Conservation (phyloP, 345 rosid genomes). For the Bruguiera gymnorhiza region DNA sequence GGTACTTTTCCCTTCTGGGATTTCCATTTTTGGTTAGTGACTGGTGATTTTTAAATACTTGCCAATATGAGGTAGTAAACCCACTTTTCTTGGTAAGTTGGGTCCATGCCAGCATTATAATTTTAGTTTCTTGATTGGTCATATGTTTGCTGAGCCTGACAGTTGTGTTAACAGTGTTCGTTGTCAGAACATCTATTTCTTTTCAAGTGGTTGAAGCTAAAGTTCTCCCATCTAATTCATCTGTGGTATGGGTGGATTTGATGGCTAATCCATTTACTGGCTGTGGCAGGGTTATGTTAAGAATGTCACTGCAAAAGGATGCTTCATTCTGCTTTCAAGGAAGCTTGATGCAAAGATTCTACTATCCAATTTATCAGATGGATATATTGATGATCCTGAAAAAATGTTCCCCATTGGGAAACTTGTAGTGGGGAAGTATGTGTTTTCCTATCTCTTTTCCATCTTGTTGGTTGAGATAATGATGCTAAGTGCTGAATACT, state of each 20-base stretch:
- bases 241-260: not conserved
- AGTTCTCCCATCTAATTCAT: not conserved
- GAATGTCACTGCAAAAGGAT: conserved; percentile 74
- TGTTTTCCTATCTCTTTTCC: conserved; percentile 14
- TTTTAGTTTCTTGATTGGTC: not conserved
- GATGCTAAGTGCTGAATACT: conserved; percentile 23
- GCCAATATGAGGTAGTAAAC: no score
- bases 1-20: no score
- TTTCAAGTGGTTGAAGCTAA: not conserved
- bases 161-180: not conserved
- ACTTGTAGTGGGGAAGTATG: conserved; percentile 79
- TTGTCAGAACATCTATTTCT: not conserved
- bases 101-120: not conserved
- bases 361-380: conserved; percentile 73
- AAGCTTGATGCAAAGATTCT: conserved; percentile 81
- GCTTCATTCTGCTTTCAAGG: conserved; percentile 81
- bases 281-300: conserved; percentile 88
- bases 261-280: not conserved
- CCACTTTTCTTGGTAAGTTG: no score
- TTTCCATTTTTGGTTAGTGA: no score
- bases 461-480: conserved; percentile 6
- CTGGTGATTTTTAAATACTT: no score
- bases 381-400: conserved; percentile 61
- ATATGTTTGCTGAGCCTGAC: not conserved
- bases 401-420: conserved; percentile 84